These are phyloP conservation scores for Colletotrichum simmondsii DNA, from an alignment of 2,329 filamentous ascomycete genomes.

Conservation along the genomic window DNA sequence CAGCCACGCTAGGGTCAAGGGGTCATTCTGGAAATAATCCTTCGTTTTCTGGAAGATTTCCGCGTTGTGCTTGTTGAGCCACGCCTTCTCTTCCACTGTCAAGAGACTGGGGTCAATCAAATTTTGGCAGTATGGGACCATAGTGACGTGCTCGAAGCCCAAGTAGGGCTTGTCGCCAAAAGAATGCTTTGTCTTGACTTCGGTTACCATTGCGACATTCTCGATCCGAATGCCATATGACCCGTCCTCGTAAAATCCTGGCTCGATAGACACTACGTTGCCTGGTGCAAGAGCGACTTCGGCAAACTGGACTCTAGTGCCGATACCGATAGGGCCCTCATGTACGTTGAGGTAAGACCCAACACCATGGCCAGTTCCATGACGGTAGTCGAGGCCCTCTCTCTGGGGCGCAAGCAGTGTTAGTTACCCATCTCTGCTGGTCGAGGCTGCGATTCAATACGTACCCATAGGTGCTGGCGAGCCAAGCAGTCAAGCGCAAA, in stretches of 20 bases:
- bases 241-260: conserved; percentile 96
- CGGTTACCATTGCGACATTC: conserved; percentile 91
- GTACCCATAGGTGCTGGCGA: conserved; percentile 90
- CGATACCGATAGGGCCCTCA: conserved; percentile 96
- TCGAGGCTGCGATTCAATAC: conserved; percentile 37
- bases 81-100: conserved; percentile 79
- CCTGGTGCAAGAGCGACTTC: conserved; percentile 91
- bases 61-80: conserved; percentile 87
- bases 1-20: conserved; percentile 81
- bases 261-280: conserved; percentile 96
- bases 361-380: conserved; percentile 95
- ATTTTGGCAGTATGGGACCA: conserved; percentile 94
- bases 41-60: conserved; percentile 87
- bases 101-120: conserved; percentile 82
- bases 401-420: conserved; percentile 49
- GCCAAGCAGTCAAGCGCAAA: conserved; percentile 91
- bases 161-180: conserved; percentile 96
- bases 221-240: conserved; percentile 96
- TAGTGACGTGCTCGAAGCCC: conserved; percentile 96
- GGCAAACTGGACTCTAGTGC: conserved; percentile 88
- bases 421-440: conserved; percentile 30
- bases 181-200: conserved; percentile 85
- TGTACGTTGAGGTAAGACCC: conserved; percentile 97
- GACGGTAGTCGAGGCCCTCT: conserved; percentile 91
- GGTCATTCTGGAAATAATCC: conserved; percentile 78